A percentile compares a stretch with the other conserved stretches of the same genome.
These are phyloP conservation scores for Gastrodia elata DNA, from an alignment of 106 monocot genomes.

Conservation along the genomic window DNA sequence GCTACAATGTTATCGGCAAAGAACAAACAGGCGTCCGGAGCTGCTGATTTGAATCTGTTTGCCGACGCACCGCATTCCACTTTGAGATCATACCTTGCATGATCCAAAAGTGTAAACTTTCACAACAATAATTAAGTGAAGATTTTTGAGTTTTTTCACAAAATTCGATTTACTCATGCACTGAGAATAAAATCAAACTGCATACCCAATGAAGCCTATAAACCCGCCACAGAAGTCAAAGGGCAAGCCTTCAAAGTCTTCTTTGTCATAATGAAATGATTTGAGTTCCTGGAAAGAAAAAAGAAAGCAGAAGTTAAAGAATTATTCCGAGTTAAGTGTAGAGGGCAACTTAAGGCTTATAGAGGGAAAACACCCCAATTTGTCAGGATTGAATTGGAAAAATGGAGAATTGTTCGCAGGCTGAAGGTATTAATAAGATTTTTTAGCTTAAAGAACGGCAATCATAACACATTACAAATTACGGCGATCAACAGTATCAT, in stretches of 20 bases:
- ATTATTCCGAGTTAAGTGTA: not conserved
- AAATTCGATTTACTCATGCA: not conserved
- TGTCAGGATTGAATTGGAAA: not conserved
- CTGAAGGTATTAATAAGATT: not conserved
- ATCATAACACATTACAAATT: not conserved
- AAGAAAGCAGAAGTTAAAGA: not conserved
- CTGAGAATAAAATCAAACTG: not conserved
- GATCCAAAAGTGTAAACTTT: too few species aligned
- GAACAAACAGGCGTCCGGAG: slow-evolving; percentile 97
- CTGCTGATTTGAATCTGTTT: slow-evolving; percentile 51
- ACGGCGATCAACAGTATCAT: not conserved
- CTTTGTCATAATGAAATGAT: slow-evolving; percentile 63
- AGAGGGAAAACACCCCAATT: not conserved
- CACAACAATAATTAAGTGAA: too few species aligned
- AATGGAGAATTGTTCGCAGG: not conserved
- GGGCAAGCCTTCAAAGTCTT: slow-evolving; percentile 75
- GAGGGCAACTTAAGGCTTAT: not conserved
- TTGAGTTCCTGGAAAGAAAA: slow-evolving; percentile 54
- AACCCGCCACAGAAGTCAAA: slow-evolving; percentile 95
- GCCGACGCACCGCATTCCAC: slow-evolving; percentile 85
- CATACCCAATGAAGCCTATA: slow-evolving; percentile 84
- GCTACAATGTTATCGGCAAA: slow-evolving; percentile 79
- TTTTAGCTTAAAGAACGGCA: not conserved
- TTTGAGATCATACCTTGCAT: slow-evolving; percentile 80
- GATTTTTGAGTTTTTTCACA: not conserved